A percentile compares a stretch with the other conserved stretches of the same genome.
These are phyloP conservation scores for Penicillium tannophilum DNA, from an alignment of 495 filamentous ascomycete genomes.

Conservation along the genomic window DNA sequence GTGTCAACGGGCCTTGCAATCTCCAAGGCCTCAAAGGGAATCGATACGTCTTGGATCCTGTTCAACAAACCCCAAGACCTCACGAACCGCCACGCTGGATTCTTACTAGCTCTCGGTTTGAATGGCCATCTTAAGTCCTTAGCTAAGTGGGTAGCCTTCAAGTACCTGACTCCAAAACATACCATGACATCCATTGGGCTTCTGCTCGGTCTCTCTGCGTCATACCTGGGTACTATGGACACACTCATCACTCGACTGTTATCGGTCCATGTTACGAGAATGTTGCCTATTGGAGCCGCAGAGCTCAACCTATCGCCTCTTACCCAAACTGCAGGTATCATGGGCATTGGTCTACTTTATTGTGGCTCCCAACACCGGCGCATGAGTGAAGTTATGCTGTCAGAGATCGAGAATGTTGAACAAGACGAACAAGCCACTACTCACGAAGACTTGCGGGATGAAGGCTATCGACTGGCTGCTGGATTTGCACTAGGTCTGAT, in stretches of 20 bases:
- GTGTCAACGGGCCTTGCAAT: constrained; percentile 89
- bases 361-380: constrained; percentile 94
- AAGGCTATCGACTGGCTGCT: constrained; percentile 91
- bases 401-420: constrained; percentile 87
- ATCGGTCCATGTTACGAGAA: constrained; percentile 94
- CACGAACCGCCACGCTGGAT: constrained; percentile 90
- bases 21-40: constrained; percentile 84
- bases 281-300: constrained; percentile 87
- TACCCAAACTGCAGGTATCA: constrained; percentile 95
- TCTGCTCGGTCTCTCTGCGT: constrained; percentile 87
- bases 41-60: constrained; percentile 97
- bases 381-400: constrained; percentile 99
- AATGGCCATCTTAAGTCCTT: constrained; percentile 92
- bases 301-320: constrained; percentile 91
- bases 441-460: constrained; percentile 76
- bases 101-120: constrained; percentile 87
- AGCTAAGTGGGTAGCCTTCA: constrained; percentile 98
- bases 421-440: constrained; percentile 65
- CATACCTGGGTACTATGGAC: constrained; percentile 96
- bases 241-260: constrained; percentile 89
- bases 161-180: constrained; percentile 96
- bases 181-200: constrained; percentile 98
- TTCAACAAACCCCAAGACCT: constrained; percentile 96
- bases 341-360: constrained; percentile 96
- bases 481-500: constrained; percentile 94